Conservation (phyloP, 306 rosid genomes). For the Leucaena leucocephala region DNA sequence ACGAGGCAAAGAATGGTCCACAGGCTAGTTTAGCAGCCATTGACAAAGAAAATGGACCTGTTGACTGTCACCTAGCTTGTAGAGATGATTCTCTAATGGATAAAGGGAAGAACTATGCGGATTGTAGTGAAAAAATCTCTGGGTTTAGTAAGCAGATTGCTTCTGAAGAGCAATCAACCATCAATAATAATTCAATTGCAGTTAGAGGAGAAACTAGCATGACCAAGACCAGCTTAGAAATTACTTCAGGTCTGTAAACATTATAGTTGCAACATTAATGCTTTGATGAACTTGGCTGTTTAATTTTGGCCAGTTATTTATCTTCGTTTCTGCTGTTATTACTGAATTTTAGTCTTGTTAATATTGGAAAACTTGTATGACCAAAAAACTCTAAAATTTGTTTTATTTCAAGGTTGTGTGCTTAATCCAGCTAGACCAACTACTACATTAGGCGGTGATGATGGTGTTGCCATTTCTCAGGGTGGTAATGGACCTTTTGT, state of each 20-base stretch:
- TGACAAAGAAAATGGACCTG: conserved; percentile 66
- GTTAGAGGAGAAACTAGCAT: conserved; percentile 56
- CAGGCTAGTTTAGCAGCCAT: conserved; percentile 46
- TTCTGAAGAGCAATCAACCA: conserved; percentile 55
- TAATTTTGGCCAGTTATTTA: conserved; percentile 19
- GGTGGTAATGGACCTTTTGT: conserved; percentile 45
- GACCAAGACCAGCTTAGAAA: conserved; percentile 59
- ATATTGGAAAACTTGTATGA: conserved; percentile 26
- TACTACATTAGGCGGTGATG: conserved; percentile 41
- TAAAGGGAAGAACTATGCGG: conserved; percentile 57
- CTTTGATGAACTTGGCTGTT: conserved; percentile 26
- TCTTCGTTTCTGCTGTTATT: conserved; percentile 18
- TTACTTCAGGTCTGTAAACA: conserved; percentile 61
- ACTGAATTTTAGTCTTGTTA: conserved; percentile 20
- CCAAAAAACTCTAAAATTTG: conserved; percentile 20
- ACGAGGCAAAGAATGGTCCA: conserved; percentile 53
- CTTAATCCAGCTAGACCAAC: conserved; percentile 51
- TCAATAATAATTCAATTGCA: conserved; percentile 44
- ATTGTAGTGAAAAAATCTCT: conserved; percentile 51
- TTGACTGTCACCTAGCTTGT: conserved; percentile 41
- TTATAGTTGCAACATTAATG: not conserved
- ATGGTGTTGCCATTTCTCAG: conserved; percentile 49
- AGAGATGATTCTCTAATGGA: conserved; percentile 55
- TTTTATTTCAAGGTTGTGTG: conserved; percentile 53
- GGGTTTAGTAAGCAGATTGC: conserved; percentile 51